Base-by-base conservation (phyloP, 176 grass and related monocot genomes). In the Thinopyrum elongatum region DNA sequence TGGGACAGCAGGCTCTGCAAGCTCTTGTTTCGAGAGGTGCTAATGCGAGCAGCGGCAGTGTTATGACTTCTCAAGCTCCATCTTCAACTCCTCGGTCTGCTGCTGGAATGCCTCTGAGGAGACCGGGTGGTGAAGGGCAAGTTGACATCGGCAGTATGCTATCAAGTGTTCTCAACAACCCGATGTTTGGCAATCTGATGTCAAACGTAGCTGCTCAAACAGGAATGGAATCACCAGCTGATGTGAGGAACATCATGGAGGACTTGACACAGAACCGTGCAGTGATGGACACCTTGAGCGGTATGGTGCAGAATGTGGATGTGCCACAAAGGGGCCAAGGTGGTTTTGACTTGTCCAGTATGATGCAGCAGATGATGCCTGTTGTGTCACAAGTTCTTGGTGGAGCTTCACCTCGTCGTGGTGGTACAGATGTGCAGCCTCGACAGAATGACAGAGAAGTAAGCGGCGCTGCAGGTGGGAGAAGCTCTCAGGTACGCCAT, bases 351-450 rank as follows among this genome's bases (percentile, higher is more conserved):
- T 84, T 98, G 76, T 94, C 97, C 68, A 91, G 93, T 83, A 94
- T 98, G 93, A 89, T 95, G 81, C 94, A 95, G 44, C 89, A 98
- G 85, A 91, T 98, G 92, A 91, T 98, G 97, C 94, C 97, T 5
- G 80, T 95, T 83, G 92, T 98, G 65, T 92, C 91, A 3, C 94
- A 95, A 88, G 94, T 88, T 85, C 74, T 98, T 88, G 91, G 90
- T 19, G 84, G 90, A 66, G 85, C 75, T 3, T 76, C 83, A 59
- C 72, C 81, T 38, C 59, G 1, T 49, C 53, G 76, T 65, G 75
- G 30, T 58, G 77, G 76, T 44, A 78, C 85, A 69, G 86, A 79
- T 79, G 79, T 42, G 78, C 67, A 60, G 66, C 28, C 66, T 65
- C 76, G 8, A 21, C 51, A 3, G 34, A 83, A 70, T 86, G 84